Conservation (phyloP, 2,329 filamentous ascomycete species). For the Rhynchosporium graminicola region DNA sequence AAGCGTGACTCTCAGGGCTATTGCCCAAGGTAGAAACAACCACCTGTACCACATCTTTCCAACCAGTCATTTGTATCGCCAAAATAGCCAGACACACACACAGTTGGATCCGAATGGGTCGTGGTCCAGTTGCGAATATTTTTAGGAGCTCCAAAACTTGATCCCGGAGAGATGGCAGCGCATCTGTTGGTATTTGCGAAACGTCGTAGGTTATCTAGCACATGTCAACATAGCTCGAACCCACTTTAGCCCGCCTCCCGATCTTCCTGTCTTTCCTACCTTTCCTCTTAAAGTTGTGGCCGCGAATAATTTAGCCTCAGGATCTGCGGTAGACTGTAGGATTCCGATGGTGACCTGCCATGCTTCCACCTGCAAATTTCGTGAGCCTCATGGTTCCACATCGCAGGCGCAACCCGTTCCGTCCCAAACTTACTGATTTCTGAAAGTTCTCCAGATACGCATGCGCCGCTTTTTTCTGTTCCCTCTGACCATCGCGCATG, state of each 20-base stretch:
- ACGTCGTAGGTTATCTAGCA: slow-evolving; percentile 93
- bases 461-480: slow-evolving; percentile 86
- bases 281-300: slow-evolving; percentile 98
- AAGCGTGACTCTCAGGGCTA: slow-evolving; percentile 77
- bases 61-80: slow-evolving; percentile 92
- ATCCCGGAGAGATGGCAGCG: slow-evolving; percentile 75
- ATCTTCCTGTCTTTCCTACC: slow-evolving; percentile 77
- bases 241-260: not conserved
- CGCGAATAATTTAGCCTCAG: slow-evolving; percentile 90
- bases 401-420: slow-evolving; percentile 17
- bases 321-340: slow-evolving; percentile 76
- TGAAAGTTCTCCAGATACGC: slow-evolving; percentile 93
- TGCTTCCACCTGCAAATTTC: slow-evolving; percentile 68
- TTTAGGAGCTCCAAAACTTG: slow-evolving; percentile 82
- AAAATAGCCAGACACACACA: slow-evolving; percentile 93
- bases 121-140: slow-evolving; percentile 77
- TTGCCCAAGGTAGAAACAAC: slow-evolving; percentile 78
- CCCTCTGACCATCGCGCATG: slow-evolving; percentile 82
- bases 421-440: slow-evolving; percentile 76
- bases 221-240: slow-evolving; percentile 26
- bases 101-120: slow-evolving; percentile 84
- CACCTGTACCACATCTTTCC: slow-evolving; percentile 87
- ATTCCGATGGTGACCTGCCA: slow-evolving; percentile 89
- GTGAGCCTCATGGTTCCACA: slow-evolving; percentile 29
- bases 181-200: slow-evolving; percentile 76